Conservation (phyloP, 2,329 filamentous ascomycete species). For the Penicillium frequentans region DNA sequence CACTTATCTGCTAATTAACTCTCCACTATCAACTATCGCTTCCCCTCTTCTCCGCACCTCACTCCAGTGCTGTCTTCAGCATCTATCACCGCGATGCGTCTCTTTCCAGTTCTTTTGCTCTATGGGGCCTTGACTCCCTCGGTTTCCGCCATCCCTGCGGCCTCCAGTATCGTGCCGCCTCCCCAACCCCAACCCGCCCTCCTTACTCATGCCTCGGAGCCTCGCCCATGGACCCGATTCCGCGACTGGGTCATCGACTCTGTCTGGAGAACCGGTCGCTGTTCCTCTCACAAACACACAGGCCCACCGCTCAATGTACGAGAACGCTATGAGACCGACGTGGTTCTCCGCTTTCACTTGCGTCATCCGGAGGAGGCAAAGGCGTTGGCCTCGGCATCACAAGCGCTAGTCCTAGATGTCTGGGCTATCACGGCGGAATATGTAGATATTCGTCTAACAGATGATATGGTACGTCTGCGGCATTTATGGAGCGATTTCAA, state of each 20-base stretch:
- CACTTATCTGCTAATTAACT: neutral
- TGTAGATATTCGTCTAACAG: conserved; percentile 79
- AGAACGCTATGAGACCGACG: conserved; percentile 69
- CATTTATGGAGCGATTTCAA: neutral
- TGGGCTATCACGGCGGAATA: conserved; percentile 82
- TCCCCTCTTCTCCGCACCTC: conserved; percentile 8
- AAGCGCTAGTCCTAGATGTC: conserved; percentile 79
- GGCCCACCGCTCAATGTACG: conserved; percentile 40
- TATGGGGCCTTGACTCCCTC: conserved; percentile 18
- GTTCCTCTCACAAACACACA: conserved; percentile 24
- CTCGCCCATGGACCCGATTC: conserved; percentile 38
- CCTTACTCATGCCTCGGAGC: conserved; percentile 28
- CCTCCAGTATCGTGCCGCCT: conserved; percentile 36
- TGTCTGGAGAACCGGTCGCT: conserved; percentile 40
- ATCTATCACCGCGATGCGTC: conserved; percentile 18
- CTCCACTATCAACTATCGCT: neutral
- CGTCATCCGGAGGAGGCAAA: conserved; percentile 66
- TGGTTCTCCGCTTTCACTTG: conserved; percentile 88
- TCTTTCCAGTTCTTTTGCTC: conserved; percentile 19
- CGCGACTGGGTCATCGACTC: conserved; percentile 45
- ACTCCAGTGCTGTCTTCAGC: neutral
- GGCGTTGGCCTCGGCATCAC: conserved; percentile 70
- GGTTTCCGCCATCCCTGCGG: conserved; percentile 35
- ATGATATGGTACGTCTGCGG: conserved; percentile 62
- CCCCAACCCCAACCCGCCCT: conserved; percentile 21